Evolutionary conservation across 805 yeast species (phyloP).

Genomic region (Ogataea haglerorum): DNA sequence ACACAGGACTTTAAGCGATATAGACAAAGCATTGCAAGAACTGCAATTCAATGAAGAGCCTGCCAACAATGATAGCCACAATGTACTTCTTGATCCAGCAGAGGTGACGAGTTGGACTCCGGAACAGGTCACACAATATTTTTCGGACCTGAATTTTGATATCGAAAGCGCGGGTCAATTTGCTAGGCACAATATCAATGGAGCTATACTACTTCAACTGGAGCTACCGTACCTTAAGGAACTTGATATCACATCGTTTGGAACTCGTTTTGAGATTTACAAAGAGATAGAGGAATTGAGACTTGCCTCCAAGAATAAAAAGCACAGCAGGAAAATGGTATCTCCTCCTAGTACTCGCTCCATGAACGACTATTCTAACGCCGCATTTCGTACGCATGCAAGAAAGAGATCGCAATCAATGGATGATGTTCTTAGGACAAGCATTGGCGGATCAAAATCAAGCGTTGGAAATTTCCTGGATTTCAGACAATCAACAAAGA

Average conservation of each 20-base stretch:
- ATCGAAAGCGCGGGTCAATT: slow-evolving; percentile 72
- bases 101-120: slow-evolving; percentile 74
- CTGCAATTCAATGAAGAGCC: slow-evolving; percentile 33
- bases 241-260: slow-evolving; percentile 86
- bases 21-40: slow-evolving; percentile 70
- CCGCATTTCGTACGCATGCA: slow-evolving; percentile 29
- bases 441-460: background rate
- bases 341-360: background rate
- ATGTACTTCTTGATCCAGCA: slow-evolving; percentile 38
- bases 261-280: slow-evolving; percentile 88
- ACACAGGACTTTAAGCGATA: slow-evolving; percentile 60
- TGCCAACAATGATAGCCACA: background rate
- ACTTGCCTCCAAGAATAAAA: slow-evolving; percentile 24
- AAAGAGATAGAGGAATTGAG: slow-evolving; percentile 79
- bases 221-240: slow-evolving; percentile 87
- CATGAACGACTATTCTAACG: background rate
- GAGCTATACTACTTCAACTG: slow-evolving; percentile 77
- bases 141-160: slow-evolving; percentile 71
- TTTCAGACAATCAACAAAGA: background rate
- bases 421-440: slow-evolving; percentile 36
- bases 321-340: slow-evolving; percentile 1
- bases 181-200: slow-evolving; percentile 84
- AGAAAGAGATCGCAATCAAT: slow-evolving; percentile 50
- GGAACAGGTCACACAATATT: slow-evolving; percentile 76
- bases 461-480: background rate